A percentile compares a stretch with the other conserved stretches of the same genome.
phyloP scores from a whole-genome alignment of 345 rosid genomes.

The Salix koriyanagi region DNA sequence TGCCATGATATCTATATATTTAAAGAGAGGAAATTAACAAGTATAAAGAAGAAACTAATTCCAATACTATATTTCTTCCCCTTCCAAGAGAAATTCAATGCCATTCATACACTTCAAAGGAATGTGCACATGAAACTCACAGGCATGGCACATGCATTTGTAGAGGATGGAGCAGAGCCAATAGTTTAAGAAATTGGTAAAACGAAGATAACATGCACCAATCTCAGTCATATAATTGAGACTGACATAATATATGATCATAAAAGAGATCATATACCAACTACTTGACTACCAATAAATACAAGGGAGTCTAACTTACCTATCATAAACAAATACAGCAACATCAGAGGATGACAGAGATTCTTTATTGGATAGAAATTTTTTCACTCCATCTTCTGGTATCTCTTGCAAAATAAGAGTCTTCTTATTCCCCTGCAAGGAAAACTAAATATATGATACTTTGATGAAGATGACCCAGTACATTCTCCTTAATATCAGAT shows the following conservation, averaged over 20 bases:
- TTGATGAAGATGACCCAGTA: background rate
- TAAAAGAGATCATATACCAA: background rate
- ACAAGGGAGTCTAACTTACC: conserved; percentile 31
- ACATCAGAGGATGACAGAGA: conserved; percentile 65
- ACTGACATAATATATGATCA: background rate
- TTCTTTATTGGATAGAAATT: conserved; percentile 44
- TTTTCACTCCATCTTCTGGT: conserved; percentile 59
- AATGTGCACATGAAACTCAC: background rate
- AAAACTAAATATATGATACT: background rate
- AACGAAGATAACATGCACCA: background rate
- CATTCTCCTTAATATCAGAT: background rate
- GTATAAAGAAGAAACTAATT: background rate
- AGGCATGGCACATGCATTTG: background rate
- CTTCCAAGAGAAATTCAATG: background rate
- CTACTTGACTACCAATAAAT: background rate
- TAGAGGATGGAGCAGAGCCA: background rate
- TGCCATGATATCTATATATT: conserved; percentile 5
- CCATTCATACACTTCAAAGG: background rate
- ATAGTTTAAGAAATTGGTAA: background rate
- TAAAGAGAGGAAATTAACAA: background rate
- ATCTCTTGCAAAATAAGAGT: conserved; percentile 68
- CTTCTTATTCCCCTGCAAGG: conserved; percentile 55
- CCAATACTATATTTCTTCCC: background rate
- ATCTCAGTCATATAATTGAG: background rate
- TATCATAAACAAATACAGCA: conserved; percentile 66